Base-by-base conservation (phyloP, 1,284 basidiomycete species). In the Anthracocystis panici-leucophaei region DNA sequence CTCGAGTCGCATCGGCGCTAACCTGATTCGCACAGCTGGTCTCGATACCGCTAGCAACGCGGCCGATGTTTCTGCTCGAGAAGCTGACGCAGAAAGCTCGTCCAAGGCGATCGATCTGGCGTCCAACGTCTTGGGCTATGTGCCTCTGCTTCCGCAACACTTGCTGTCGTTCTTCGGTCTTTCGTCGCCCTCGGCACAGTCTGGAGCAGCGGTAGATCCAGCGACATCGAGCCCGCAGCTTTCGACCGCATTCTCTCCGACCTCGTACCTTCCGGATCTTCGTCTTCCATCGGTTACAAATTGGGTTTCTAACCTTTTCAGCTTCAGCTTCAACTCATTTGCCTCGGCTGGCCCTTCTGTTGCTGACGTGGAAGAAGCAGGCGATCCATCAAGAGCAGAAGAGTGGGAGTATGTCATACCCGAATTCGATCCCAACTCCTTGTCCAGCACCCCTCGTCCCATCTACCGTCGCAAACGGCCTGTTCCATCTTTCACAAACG, bases 391-490 rank as follows among this genome's bases (percentile, higher is more conserved):
- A 1, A 54, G 51, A 23, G 75, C 75, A 9, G 72, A 78, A 51
- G 70, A 75, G 18, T 80, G 75, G 75, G 78, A 80, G 27, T 79
- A 75, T 51, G 67, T 62, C 5, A 69, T 75, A 18, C 78, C 78
- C 9, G 74, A 79, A 3, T 80, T 77, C 27, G 74, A 77, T 51
- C 74, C 77, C 14, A 59, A 57, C 49, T 58, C 55, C 11, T 50
- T 79, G 12, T 57, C 52, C 11, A 55, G 46, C 33, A 80, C 78
- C 18, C 77, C 78, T 12, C 56, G 78, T 12, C 78, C 78, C 12
- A 21, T 80, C 12, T 80, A 80, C 21, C 62, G 78, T 29, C 70
- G 78, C 27, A 77, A 75, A 50, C 21, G 65, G 14, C 69, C 76
- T 0, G 41, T 73, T 4, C 78, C 77, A 5, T 77, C 64, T 14